Evolutionary conservation across 805 yeast species (phyloP).

Genomic region (Torulaspora delbrueckii): DNA sequence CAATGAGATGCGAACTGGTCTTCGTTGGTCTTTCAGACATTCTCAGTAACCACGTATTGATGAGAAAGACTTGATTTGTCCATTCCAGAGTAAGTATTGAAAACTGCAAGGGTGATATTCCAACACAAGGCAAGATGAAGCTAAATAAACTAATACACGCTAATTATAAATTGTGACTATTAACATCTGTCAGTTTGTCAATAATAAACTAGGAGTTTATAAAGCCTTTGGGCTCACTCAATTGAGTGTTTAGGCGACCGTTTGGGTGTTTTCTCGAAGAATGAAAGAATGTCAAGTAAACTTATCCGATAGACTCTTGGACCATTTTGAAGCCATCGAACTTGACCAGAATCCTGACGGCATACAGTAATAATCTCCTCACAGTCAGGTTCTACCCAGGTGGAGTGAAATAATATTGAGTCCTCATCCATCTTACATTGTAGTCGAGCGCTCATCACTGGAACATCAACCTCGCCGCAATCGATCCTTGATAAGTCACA

Average conservation of each 20-base stretch:
- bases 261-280: neutral
- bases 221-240: neutral
- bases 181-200: too few relatives aligned
- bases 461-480: constrained; percentile 21
- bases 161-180: too few relatives aligned
- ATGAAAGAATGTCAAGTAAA: neutral
- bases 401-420: constrained; percentile 19
- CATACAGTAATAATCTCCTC: constrained; percentile 20
- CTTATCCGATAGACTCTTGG: constrained; percentile 3
- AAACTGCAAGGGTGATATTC: neutral
- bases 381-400: constrained; percentile 19
- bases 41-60: neutral
- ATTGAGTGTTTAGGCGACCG: neutral
- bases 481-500: constrained; percentile 32
- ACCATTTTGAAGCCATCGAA: neutral
- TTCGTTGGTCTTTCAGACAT: constrained; percentile 14
- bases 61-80: neutral
- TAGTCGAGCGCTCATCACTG: neutral
- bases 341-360: neutral
- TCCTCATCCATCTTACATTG: constrained; percentile 9
- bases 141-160: neutral
- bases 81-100: neutral
- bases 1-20: constrained; percentile 50
- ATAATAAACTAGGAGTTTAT: neutral
- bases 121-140: neutral